Conservation (phyloP, 2,329 filamentous ascomycete species). For the Penicillium crustosum region DNA sequence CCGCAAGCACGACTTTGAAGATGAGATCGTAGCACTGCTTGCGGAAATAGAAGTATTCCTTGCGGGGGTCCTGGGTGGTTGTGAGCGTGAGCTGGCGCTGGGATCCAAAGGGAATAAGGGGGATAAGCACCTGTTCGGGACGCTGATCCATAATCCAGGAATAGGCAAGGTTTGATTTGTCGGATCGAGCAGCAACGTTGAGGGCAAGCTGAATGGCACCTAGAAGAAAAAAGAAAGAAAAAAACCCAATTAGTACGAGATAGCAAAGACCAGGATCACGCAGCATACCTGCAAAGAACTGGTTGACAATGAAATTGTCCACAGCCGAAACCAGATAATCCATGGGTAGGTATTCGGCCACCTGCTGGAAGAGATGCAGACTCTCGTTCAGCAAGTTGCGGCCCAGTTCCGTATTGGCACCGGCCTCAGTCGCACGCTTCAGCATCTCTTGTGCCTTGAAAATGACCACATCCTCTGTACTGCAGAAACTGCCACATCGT, state of each 20-base stretch:
- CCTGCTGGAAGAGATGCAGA: slow-evolving; percentile 80
- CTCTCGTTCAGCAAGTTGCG: slow-evolving; percentile 85
- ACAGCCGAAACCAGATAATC: slow-evolving; percentile 78
- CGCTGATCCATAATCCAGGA: slow-evolving; percentile 84
- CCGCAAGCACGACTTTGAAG: slow-evolving; percentile 72
- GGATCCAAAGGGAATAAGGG: slow-evolving; percentile 3
- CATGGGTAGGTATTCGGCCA: slow-evolving; percentile 77
- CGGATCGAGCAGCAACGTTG: slow-evolving; percentile 76
- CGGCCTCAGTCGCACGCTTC: slow-evolving; percentile 80
- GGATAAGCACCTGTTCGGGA: slow-evolving; percentile 54
- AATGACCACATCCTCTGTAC: slow-evolving; percentile 92
- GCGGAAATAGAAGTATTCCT: slow-evolving; percentile 66
- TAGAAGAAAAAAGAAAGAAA: slow-evolving; percentile 23
- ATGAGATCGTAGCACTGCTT: slow-evolving; percentile 84
- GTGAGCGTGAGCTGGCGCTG: slow-evolving; percentile 16
- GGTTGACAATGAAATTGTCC: slow-evolving; percentile 73
- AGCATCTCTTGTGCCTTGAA: slow-evolving; percentile 98
- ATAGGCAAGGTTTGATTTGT: slow-evolving; percentile 81
- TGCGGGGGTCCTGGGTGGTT: slow-evolving; percentile 61
- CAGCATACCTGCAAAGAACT: slow-evolving; percentile 74
- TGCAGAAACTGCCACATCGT: slow-evolving; percentile 95
- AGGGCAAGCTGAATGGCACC: slow-evolving; percentile 84
- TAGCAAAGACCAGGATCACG: slow-evolving; percentile 15
- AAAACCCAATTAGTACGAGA: background rate
- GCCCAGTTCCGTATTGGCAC: slow-evolving; percentile 70